Evolutionary conservation across 2,329 filamentous ascomycete genomes (phyloP), one percentile per base, ranked within the genome.

Genomic region (Fonsecaea pedrosoi): DNA sequence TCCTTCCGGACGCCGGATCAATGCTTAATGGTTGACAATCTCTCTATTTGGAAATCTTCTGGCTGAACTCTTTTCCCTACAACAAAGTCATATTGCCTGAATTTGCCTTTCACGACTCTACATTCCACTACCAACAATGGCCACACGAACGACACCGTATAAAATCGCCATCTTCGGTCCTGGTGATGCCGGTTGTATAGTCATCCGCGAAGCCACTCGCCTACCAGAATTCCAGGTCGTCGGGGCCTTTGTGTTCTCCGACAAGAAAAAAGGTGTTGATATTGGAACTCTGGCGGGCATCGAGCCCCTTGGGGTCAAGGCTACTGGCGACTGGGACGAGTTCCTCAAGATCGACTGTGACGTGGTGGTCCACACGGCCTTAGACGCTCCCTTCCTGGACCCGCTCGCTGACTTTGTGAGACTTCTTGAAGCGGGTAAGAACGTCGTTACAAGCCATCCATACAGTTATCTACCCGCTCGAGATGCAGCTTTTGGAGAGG

Each of bases 281-380:
- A 37, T 57, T 40, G 54, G 54, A 35, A 57, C 54, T 35, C 37
- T 57, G 54, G 54, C 54, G 21, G 54, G 54, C 25, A 57, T 35
- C 54, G 54, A 57, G 35, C 54, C 54, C 12, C 13, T 53, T 53
- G 48, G 48, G 48, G 48, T 60, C 57, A 60, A 60, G 10, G 2
- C 15, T 48, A 48, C 37, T 18, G 57, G 57, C n/a, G 40, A 60
- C 38, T 60, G 7, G 8, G 57, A 60, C 57, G n/a, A 60, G 57
- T 60, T 60, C 37, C 57, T 60, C 57, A 60, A 60, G 57, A 60
- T 60, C 15, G 38, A 60, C 30, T 60, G 38, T 32, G 57, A 60
- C 57, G 57, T 60, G 35, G 57, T 60, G 38, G 57, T 60, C 35
- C 57, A 60, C 37, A 60, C 57, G 1, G 57, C 57, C 9, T 40